A percentile compares a stretch with the other conserved stretches of the same genome.
Evolutionary conservation across 768 basidiomycete genomes (phyloP).

Genomic region (Lactarius pseudohatsudake): DNA sequence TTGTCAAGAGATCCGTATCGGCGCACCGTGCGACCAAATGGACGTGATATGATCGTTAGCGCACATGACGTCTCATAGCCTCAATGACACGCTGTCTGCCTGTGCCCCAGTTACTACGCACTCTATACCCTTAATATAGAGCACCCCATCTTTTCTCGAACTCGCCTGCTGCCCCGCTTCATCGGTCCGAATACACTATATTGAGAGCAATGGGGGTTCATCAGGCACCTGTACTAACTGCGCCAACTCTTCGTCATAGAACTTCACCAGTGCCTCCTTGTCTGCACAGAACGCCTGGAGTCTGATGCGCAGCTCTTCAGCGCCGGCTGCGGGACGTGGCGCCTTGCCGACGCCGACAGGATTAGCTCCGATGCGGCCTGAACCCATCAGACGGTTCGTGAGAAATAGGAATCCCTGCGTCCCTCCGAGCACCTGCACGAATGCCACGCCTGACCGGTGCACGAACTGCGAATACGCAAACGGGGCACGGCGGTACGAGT

Average conservation of each 20-base stretch:
- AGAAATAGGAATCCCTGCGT: slow-evolving; percentile 82
- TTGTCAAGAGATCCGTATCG: slow-evolving; percentile 58
- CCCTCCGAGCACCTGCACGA: slow-evolving; percentile 84
- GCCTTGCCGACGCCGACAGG: slow-evolving; percentile 26
- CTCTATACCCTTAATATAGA: neutral
- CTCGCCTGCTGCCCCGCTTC: neutral
- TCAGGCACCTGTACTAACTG: slow-evolving; percentile 25
- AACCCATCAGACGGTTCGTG: slow-evolving; percentile 81
- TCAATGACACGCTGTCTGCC: neutral
- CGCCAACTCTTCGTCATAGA: slow-evolving; percentile 32
- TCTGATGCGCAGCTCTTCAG: slow-evolving; percentile 36
- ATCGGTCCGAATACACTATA: slow-evolving; percentile 8
- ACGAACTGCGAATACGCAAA: slow-evolving; percentile 89
- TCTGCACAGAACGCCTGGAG: slow-evolving; percentile 42
- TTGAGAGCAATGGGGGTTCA: slow-evolving; percentile 28
- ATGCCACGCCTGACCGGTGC: slow-evolving; percentile 85
- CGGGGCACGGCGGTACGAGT: slow-evolving; percentile 81
- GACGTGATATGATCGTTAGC: slow-evolving; percentile 69
- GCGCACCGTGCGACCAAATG: slow-evolving; percentile 68
- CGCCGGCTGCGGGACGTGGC: slow-evolving; percentile 35
- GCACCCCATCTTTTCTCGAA: neutral
- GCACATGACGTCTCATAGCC: slow-evolving; percentile 55
- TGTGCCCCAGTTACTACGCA: neutral
- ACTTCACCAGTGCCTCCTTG: slow-evolving; percentile 35
- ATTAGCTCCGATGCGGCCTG: slow-evolving; percentile 56